Conservation (phyloP, 2,329 filamentous ascomycete genomes). For the Periconia sp. region DNA sequence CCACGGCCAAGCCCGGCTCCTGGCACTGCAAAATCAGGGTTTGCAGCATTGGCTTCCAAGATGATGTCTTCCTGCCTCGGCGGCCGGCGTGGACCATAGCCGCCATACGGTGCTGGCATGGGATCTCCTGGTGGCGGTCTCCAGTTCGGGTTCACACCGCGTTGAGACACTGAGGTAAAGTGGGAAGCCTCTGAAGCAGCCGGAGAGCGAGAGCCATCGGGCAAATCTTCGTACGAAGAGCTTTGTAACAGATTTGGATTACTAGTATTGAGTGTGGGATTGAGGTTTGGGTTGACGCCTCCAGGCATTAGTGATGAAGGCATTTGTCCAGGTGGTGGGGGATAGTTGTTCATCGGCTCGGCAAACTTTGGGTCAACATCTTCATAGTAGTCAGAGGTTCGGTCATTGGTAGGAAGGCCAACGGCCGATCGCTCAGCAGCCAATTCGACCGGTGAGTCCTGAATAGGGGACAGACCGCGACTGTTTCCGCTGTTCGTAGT, state of each 20-base stretch:
- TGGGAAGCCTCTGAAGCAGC: conserved; percentile 77
- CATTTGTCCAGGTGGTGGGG: conserved; percentile 35
- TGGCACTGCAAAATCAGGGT: conserved; percentile 85
- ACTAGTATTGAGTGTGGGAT: conserved; percentile 28
- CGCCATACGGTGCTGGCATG: conserved; percentile 44
- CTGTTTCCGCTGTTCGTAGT: conserved; percentile 36
- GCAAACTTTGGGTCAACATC: conserved; percentile 91
- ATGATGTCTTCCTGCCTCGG: conserved; percentile 71
- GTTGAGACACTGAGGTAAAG: conserved; percentile 90
- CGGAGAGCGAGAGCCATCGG: conserved; percentile 70
- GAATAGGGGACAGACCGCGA: conserved; percentile 47
- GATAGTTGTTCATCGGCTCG: conserved; percentile 46
- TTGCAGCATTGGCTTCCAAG: conserved; percentile 65
- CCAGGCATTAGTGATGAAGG: conserved; percentile 43
- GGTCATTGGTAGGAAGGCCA: conserved; percentile 32
- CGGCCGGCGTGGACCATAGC: conserved; percentile 43
- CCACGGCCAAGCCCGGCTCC: conserved; percentile 45
- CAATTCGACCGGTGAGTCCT: conserved; percentile 45
- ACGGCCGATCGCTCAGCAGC: conserved; percentile 37
- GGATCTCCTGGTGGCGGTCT: conserved; percentile 54
- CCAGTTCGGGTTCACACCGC: conserved; percentile 89
- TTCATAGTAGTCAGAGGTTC: conserved; percentile 76
- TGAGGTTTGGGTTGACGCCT: conserved; percentile 39
- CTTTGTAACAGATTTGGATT: conserved; percentile 48
- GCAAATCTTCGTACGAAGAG: conserved; percentile 68